A percentile compares a stretch with the other conserved stretches of the same genome.
phyloP scores from a whole-genome alignment of 2,329 filamentous ascomycete genomes.

The Aspergillus calidoustus region DNA sequence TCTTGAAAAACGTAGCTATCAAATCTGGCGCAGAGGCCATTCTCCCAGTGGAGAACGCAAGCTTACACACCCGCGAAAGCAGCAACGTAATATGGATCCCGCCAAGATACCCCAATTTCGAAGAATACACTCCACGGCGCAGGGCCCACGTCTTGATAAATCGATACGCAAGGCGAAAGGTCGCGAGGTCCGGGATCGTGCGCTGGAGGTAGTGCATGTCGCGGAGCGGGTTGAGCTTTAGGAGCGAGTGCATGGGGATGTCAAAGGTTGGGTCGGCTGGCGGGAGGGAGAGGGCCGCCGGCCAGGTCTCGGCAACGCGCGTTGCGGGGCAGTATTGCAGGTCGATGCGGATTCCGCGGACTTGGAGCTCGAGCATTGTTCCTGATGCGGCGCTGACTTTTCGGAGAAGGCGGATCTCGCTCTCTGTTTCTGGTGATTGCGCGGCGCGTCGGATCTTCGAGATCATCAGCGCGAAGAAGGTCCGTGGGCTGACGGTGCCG shows the following conservation, averaged over 20 bases:
- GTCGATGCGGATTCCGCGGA: slow-evolving; percentile 11
- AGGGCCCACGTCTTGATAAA: slow-evolving; percentile 16
- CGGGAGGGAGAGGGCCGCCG: background rate
- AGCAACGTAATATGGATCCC: slow-evolving; percentile 14
- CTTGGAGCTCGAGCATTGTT: slow-evolving; percentile 11
- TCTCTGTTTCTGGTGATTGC: background rate
- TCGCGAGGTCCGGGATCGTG: slow-evolving; percentile 10
- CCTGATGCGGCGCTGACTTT: slow-evolving; percentile 17
- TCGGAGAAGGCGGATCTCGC: slow-evolving; percentile 7
- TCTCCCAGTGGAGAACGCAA: background rate
- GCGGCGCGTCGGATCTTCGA: slow-evolving; percentile 5
- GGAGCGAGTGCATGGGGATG: slow-evolving; percentile 13
- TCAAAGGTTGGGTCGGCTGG: slow-evolving; percentile 3
- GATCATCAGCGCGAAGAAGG: slow-evolving; percentile 15
- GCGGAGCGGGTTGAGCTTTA: slow-evolving; percentile 16
- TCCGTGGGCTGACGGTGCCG: slow-evolving; percentile 13
- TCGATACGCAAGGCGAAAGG: slow-evolving; percentile 11
- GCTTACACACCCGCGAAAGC: slow-evolving; percentile 6
- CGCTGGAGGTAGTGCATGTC: slow-evolving; percentile 17
- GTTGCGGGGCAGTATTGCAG: slow-evolving; percentile 16
- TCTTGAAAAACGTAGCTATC: slow-evolving; percentile 7
- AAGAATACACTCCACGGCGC: slow-evolving; percentile 10
- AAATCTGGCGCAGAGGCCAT: slow-evolving; percentile 4
- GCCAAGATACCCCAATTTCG: slow-evolving; percentile 14
- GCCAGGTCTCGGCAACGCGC: slow-evolving; percentile 15